These are phyloP conservation scores for Aspergillus unguis DNA, from an alignment of 2,329 filamentous ascomycete species.

Conservation along the genomic window DNA sequence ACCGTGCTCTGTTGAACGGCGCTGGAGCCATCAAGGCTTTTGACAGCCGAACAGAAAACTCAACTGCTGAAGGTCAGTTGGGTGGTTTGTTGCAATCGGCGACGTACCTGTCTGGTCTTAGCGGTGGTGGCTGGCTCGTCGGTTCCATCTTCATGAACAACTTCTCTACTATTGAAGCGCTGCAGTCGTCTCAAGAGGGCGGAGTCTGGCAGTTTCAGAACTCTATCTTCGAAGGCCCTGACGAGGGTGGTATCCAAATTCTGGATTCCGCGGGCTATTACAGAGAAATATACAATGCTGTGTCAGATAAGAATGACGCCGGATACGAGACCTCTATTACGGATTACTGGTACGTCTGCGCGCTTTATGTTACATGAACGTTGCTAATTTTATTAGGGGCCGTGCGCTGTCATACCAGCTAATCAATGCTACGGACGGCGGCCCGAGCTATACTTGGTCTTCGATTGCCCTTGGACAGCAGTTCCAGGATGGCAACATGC, in stretches of 20 bases:
- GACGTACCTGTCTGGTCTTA: slow-evolving; percentile 76
- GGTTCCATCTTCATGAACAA: slow-evolving; percentile 76
- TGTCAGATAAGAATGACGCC: slow-evolving; percentile 60
- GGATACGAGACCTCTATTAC: slow-evolving; percentile 70
- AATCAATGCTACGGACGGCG: slow-evolving; percentile 71
- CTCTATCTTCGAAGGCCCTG: slow-evolving; percentile 59
- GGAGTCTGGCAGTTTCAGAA: slow-evolving; percentile 62
- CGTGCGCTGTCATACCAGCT: slow-evolving; percentile 83
- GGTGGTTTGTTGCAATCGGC: slow-evolving; percentile 72
- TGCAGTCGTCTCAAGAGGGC: slow-evolving; percentile 45
- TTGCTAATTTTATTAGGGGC: slow-evolving; percentile 39
- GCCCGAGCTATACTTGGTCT: slow-evolving; percentile 75
- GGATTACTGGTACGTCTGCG: slow-evolving; percentile 65
- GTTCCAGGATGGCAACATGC: slow-evolving; percentile 63
- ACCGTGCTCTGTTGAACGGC: slow-evolving; percentile 75
- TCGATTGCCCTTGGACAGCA: slow-evolving; percentile 64
- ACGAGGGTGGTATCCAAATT: slow-evolving; percentile 41
- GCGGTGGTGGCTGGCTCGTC: slow-evolving; percentile 78
- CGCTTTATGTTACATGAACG: neutral
- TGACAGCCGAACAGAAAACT: slow-evolving; percentile 64
- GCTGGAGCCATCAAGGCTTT: slow-evolving; percentile 75
- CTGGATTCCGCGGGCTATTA: slow-evolving; percentile 60
- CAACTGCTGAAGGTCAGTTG: slow-evolving; percentile 42
- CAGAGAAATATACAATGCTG: slow-evolving; percentile 54
- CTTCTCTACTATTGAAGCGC: slow-evolving; percentile 62